Conservation (phyloP, 805 yeast genomes). For the Suhomyces xylopsoci region DNA sequence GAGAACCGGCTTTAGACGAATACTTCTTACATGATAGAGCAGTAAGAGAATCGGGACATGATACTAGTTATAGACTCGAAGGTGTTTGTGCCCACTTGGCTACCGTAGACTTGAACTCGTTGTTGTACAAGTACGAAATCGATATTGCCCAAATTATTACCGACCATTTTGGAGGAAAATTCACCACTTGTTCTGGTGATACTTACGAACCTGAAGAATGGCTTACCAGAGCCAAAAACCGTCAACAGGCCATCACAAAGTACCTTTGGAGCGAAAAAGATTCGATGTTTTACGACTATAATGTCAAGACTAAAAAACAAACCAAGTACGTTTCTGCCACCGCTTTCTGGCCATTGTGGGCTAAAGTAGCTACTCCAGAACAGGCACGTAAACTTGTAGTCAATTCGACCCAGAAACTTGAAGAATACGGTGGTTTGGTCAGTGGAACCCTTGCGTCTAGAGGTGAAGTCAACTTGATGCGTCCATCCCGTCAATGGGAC, state of each 20-base stretch:
- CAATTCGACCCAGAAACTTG: slow-evolving; percentile 64
- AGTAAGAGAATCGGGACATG: slow-evolving; percentile 95
- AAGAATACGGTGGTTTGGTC: slow-evolving; percentile 84
- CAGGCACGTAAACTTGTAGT: slow-evolving; percentile 67
- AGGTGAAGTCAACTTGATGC: slow-evolving; percentile 62
- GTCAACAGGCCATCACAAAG: slow-evolving; percentile 57
- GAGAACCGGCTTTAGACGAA: slow-evolving; percentile 81
- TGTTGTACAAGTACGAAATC: slow-evolving; percentile 83
- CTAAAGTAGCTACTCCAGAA: slow-evolving; percentile 58
- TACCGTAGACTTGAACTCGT: slow-evolving; percentile 82
- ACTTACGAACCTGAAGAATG: slow-evolving; percentile 54
- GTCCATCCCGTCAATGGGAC: slow-evolving; percentile 97
- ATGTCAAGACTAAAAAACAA: slow-evolving; percentile 54
- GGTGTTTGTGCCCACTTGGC: slow-evolving; percentile 87
- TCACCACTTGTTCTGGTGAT: slow-evolving; percentile 24
- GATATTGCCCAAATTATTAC: slow-evolving; percentile 73
- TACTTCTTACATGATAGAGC: slow-evolving; percentile 91
- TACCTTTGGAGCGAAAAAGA: slow-evolving; percentile 82
- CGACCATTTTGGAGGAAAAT: slow-evolving; percentile 50
- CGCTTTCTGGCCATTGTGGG: slow-evolving; percentile 89
- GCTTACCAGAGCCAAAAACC: slow-evolving; percentile 51
- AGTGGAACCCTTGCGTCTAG: slow-evolving; percentile 77
- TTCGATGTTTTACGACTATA: slow-evolving; percentile 81
- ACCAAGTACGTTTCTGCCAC: slow-evolving; percentile 82
- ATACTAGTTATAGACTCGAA: slow-evolving; percentile 86